Base-by-base conservation (phyloP, 805 yeast genomes). In the Ogataea philodendri region DNA sequence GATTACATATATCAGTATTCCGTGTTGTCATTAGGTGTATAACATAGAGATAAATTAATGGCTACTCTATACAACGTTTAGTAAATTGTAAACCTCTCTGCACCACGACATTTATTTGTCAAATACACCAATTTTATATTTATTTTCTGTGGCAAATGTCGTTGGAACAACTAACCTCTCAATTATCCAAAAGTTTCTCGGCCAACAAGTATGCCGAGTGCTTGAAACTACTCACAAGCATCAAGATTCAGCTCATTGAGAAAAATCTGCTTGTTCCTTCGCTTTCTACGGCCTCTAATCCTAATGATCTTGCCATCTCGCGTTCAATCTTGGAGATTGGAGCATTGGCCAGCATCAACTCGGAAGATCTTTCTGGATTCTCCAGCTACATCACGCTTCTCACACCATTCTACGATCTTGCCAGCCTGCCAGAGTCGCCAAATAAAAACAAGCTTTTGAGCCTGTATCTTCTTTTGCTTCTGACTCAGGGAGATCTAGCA, bases 301-400 rank as follows among this genome's bases (percentile, higher is more conserved):
- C 77, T 22, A 74, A 72, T 40, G 96, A 89, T 62, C 70, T 88
- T 39, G 69, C 73, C 42, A 84, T 87, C 24, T 78, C 95, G 6
- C 79, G 94, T 48, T 77, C 83, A 25, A 83, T 90, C 26, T 66
- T 93, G 32, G 97, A 93, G 59, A 76, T 88, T 41, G 96, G 96
- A 9, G 95, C 95, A 1, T 66, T 90, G 35, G 74, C 84, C 11
- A 74, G 89, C 32, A 77, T 93, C 43, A 81, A 81, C 48, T 58
- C 73, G 26, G 63, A 72, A 22, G 72, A 84, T 44, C 75, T 81
- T 51, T 71, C 63, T 14, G 70, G 72, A n/a, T 86, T 88, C 54
- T 81, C 81, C 46, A 81, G 81, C 51, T 78, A 74, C 58, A 74
- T 83, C 41, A 74, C 79, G 13, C 89, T 83, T 59, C 71, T 93